phyloP scores from a whole-genome alignment of 2,329 filamentous ascomycete species.

The Microdochium paspali region DNA sequence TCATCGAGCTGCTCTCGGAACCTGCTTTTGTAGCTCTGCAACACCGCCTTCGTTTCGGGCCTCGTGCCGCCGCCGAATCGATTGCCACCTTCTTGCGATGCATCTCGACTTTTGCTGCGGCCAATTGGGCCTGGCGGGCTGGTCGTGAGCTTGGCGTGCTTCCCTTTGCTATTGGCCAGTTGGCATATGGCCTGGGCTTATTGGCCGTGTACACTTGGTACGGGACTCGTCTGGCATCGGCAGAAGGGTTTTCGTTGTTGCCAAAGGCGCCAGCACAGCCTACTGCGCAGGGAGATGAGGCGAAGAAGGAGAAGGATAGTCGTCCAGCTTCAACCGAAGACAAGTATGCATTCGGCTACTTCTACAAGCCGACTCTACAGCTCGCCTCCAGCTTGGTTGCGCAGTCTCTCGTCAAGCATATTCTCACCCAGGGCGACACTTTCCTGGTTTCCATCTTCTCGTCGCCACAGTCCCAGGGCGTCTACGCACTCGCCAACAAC shows the following conservation, averaged over 20 bases:
- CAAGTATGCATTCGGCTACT: constrained; percentile 46
- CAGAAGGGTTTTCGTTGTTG: constrained; percentile 61
- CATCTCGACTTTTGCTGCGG: constrained; percentile 60
- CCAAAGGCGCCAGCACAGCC: constrained; percentile 20
- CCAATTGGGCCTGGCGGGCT: constrained; percentile 49
- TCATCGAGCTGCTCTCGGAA: constrained; percentile 74
- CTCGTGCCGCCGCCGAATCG: constrained; percentile 77
- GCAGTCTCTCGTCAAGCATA: constrained; percentile 83
- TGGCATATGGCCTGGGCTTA: constrained; percentile 63
- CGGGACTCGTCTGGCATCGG: constrained; percentile 44
- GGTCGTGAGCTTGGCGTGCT: constrained; percentile 60
- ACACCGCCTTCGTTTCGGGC: constrained; percentile 68
- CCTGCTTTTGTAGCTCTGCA: constrained; percentile 86
- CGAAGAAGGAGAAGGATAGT: neutral
- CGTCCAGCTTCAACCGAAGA: neutral
- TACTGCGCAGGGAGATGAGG: neutral
- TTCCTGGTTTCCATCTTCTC: constrained; percentile 75
- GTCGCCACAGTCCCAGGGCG: constrained; percentile 71
- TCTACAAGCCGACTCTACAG: constrained; percentile 61
- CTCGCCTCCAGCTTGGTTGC: constrained; percentile 76
- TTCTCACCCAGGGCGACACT: constrained; percentile 90
- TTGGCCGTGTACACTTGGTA: constrained; percentile 60
- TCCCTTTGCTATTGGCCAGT: constrained; percentile 82
- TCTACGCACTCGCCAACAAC: constrained; percentile 89
- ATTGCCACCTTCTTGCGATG: constrained; percentile 71